phyloP scores from a whole-genome alignment of 768 basidiomycete genomes.

The Strobilomyces echinocephalus region DNA sequence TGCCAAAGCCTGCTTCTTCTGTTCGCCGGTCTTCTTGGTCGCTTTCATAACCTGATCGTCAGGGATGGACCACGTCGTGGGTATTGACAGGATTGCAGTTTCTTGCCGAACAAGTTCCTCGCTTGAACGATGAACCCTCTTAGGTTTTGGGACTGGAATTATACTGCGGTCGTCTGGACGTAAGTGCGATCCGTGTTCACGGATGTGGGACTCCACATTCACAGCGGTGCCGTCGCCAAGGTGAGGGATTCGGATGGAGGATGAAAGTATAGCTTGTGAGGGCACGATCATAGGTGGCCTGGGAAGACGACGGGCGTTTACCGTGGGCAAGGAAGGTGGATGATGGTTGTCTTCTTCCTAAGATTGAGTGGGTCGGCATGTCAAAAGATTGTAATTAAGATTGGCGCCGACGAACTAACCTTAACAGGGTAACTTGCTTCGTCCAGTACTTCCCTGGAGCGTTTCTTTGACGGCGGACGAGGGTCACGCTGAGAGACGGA shows the following conservation, averaged over 20 bases:
- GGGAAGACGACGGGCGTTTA: conserved; percentile 19
- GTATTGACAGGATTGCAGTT: conserved; percentile 16
- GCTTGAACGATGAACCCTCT: conserved; percentile 26
- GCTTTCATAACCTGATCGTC: conserved; percentile 31
- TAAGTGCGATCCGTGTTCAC: conserved; percentile 17
- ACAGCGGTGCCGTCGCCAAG: conserved; percentile 5
- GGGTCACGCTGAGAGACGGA: conserved; percentile 14
- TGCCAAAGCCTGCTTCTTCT: conserved; percentile 44
- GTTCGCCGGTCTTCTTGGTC: conserved; percentile 32
- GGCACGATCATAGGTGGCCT: conserved; percentile 23
- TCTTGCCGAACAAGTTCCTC: conserved; percentile 30
- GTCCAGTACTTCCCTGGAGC: conserved; percentile 30
- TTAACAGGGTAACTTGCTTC: conserved; percentile 26
- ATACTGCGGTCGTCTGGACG: conserved; percentile 24
- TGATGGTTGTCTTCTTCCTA: conserved; percentile 26
- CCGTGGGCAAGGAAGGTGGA: conserved; percentile 15
- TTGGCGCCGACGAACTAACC: conserved; percentile 29
- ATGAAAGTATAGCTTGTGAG: conserved; percentile 17
- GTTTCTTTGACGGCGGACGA: conserved; percentile 29
- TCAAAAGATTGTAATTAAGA: conserved; percentile 25
- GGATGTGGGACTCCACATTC: conserved; percentile 14
- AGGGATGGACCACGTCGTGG: conserved; percentile 32
- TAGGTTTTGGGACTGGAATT: conserved; percentile 21
- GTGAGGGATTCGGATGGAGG: conserved; percentile 15
- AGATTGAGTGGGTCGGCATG: conserved; percentile 20